phyloP scores from a whole-genome alignment of 345 rosid genomes.

The Euphorbia pulcherrima region DNA sequence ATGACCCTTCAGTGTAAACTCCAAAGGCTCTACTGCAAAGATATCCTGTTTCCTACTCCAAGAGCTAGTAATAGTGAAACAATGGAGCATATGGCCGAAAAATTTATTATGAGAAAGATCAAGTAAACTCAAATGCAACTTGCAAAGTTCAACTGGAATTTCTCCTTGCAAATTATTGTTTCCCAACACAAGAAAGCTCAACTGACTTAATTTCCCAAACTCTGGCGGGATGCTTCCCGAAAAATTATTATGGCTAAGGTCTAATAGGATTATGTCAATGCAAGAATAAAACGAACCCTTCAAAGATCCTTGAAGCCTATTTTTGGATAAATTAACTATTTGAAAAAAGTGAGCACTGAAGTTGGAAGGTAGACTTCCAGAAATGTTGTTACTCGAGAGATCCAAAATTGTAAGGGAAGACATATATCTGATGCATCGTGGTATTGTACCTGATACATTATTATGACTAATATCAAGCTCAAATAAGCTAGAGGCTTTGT shows the following conservation, averaged over 20 bases:
- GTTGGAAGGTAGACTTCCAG: slow-evolving; percentile 1
- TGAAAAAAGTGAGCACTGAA: not conserved
- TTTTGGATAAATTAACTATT: slow-evolving; percentile 6
- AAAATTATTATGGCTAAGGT: slow-evolving; percentile 20
- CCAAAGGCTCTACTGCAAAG: not conserved
- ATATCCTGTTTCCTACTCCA: not conserved
- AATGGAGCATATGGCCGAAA: slow-evolving; percentile 12
- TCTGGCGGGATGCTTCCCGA: slow-evolving; percentile 17
- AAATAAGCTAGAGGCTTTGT: not conserved
- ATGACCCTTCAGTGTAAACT: not conserved
- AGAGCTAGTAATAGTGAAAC: not conserved
- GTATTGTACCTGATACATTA: not conserved
- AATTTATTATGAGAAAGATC: slow-evolving; percentile 3
- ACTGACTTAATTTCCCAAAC: not conserved
- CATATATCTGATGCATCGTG: slow-evolving; percentile 2
- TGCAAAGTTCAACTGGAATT: slow-evolving; percentile 18
- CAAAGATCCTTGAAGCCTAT: slow-evolving; percentile 5
- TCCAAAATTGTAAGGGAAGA: not conserved
- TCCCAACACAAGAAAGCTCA: slow-evolving; percentile 21
- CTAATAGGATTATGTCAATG: not conserved
- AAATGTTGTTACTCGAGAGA: slow-evolving; percentile 5
- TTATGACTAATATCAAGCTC: not conserved
- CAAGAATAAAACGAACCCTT: not conserved
- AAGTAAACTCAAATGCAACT: slow-evolving; percentile 6
- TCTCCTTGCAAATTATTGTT: slow-evolving; percentile 18